phyloP scores from a whole-genome alignment of 1,139 yeast genomes.

The Kodamaea derodonti region DNA sequence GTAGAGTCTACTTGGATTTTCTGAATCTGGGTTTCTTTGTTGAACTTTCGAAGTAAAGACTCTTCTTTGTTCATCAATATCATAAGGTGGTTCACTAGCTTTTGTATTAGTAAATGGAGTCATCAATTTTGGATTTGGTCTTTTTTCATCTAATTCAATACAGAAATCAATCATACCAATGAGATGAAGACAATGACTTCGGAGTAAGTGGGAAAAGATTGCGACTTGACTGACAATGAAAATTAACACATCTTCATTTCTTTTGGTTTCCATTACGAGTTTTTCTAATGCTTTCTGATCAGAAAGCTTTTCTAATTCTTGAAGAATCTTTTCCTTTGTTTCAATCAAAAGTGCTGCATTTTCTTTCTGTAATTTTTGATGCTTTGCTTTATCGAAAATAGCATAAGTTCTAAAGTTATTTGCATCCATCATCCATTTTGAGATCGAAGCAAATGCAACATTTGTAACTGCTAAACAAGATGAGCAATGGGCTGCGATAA shows the following conservation, averaged over 20 bases:
- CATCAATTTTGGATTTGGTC: conserved; percentile 23
- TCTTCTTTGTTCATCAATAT: conserved; percentile 1
- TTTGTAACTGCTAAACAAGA: conserved; percentile 18
- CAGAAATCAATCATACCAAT: conserved; percentile 23
- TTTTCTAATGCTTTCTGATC: conserved; percentile 14
- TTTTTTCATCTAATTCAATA: conserved; percentile 22
- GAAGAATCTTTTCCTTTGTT: conserved; percentile 9
- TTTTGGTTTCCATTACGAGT: conserved; percentile 10
- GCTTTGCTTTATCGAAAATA: conserved; percentile 10
- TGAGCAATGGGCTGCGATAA: conserved; percentile 17
- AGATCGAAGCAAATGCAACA: conserved; percentile 15
- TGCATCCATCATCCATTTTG: conserved; percentile 29
- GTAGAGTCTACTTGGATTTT: conserved; percentile 21
- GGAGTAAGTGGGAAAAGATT: conserved; percentile 20
- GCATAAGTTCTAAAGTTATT: conserved; percentile 26
- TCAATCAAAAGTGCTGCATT: conserved; percentile 15
- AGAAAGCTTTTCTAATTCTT: conserved; percentile 10
- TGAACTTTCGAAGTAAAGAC: conserved; percentile 12
- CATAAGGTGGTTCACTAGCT: not conserved
- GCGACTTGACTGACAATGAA: conserved; percentile 28
- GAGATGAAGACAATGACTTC: conserved; percentile 15
- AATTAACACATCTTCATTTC: conserved; percentile 25
- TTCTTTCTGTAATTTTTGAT: conserved; percentile 16
- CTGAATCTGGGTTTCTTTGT: conserved; percentile 29
- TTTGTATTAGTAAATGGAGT: conserved; percentile 19